These are phyloP conservation scores for Tubosaeta brunneosetosa DNA, from an alignment of 768 basidiomycete species.

Conservation along the genomic window DNA sequence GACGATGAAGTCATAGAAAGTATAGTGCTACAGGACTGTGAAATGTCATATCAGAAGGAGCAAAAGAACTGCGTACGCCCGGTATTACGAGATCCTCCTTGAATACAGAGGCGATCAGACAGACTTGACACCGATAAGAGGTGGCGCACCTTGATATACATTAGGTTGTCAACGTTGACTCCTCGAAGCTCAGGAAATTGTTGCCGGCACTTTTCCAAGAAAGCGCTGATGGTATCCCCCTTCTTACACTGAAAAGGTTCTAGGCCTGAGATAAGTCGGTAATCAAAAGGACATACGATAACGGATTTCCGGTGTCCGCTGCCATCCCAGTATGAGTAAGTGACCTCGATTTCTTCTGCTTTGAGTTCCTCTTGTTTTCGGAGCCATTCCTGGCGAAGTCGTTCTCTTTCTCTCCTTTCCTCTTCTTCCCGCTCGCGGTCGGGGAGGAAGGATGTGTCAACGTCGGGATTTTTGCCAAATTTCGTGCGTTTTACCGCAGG, in stretches of 20 bases:
- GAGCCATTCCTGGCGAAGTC: slow-evolving; percentile 87
- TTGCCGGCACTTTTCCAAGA: slow-evolving; percentile 88
- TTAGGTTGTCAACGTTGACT: slow-evolving; percentile 90
- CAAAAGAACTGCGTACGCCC: slow-evolving; percentile 54
- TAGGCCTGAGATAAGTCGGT: not conserved
- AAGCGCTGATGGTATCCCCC: slow-evolving; percentile 80
- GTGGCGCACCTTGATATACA: slow-evolving; percentile 87
- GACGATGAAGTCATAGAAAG: slow-evolving; percentile 97
- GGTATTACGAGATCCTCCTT: slow-evolving; percentile 98
- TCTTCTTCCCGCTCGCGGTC: slow-evolving; percentile 96
- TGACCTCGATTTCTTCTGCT: slow-evolving; percentile 77
- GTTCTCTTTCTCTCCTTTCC: slow-evolving; percentile 84
- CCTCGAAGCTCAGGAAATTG: slow-evolving; percentile 92
- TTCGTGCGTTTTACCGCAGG: slow-evolving; percentile 66
- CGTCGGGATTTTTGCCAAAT: slow-evolving; percentile 91
- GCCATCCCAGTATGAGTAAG: slow-evolving; percentile 98
- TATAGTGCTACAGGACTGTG: slow-evolving; percentile 69
- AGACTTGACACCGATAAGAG: not conserved
- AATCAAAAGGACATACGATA: slow-evolving; percentile 48
- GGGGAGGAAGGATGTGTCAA: slow-evolving; percentile 97
- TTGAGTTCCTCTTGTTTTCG: slow-evolving; percentile 64
- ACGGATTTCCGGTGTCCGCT: slow-evolving; percentile 94
- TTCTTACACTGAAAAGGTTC: slow-evolving; percentile 71
- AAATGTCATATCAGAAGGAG: not conserved
- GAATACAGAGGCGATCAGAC: slow-evolving; percentile 8